Conservation (phyloP, 1,139 yeast species). For the Debaryomyces psychrophilus region DNA sequence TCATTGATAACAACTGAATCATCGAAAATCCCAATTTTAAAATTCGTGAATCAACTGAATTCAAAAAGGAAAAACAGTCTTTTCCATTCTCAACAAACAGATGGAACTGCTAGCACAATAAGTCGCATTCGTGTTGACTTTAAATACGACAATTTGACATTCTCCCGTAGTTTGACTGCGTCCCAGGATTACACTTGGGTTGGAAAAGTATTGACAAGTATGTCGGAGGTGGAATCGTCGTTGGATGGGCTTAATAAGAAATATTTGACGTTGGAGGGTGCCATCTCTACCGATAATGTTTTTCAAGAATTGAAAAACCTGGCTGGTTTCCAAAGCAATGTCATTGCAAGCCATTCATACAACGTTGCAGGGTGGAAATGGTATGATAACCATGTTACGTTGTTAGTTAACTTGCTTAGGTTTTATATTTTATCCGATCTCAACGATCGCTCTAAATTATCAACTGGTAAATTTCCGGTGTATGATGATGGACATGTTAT, state of each 20-base stretch:
- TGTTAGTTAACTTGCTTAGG: not conserved
- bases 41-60: constrained; percentile 5
- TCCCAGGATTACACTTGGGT: constrained; percentile 3
- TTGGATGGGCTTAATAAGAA: constrained; percentile 5
- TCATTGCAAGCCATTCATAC: not conserved
- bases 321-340: constrained; percentile 2
- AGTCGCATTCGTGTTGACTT: constrained; percentile 3
- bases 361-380: constrained; percentile 2
- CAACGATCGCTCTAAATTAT: not conserved
- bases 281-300: constrained; percentile 1
- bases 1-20: not conserved
- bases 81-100: not conserved
- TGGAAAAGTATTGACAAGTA: not conserved
- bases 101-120: not conserved
- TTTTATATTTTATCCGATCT: constrained; percentile 1
- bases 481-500: constrained; percentile 6
- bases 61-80: not conserved
- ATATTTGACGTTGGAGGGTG: not conserved
- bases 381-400: constrained; percentile 1
- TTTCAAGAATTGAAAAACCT: constrained; percentile 2
- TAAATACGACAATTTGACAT: not conserved
- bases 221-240: constrained; percentile 4
- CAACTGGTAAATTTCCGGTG: constrained; percentile 2
- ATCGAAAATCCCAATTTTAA: not conserved
- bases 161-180: constrained; percentile 1